Evolutionary conservation across 208 protist genomes (phyloP), one percentile per base, ranked within the genome.

Genomic region (Acanthamoeba triangularis): DNA sequence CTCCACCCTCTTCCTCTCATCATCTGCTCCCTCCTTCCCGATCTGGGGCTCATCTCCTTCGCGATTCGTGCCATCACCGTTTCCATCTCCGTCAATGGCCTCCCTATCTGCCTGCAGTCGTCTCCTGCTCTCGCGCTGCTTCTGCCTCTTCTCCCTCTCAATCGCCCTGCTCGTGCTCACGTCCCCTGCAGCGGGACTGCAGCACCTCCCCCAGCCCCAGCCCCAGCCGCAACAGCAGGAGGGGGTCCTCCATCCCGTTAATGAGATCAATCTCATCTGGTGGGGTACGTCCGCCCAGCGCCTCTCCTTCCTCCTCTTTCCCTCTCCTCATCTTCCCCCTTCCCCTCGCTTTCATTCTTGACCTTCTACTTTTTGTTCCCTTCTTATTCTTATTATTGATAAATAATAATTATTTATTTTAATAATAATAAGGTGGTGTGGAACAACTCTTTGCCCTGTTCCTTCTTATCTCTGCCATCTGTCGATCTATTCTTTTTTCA

Each of bases 251-350:
- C 18, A 93, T 2, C 59, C 65, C 18, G 23, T 74, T 8, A 93
- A 93, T 80, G 61, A 93, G 37, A 47, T 93, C 61, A 93, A 93
- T 25, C 88, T 93, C 35, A 30, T 93, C 11, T 93, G 88, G 88
- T 93, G 88, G 88, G 88, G 88, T 93, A 80, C 61, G 88, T 93
- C 7, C 52, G 11, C 25, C 0, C 41, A 25, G 10, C 20, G 37
- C 49, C 44, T 5, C 10, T 35, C 65, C 30, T 35, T 11, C 65
- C 10, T 28, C 63, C 30, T 35, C 63, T 35, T 18, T 69, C 2
- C 52, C 67, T 91, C 14, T 33, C 47, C 10, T 4, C 76, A 3
- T 85, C 2, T 85, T 35, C 10, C 23, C 10, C 28, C 54, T 6
- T 6, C 28, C 76, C 76, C 35, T 25, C 28, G 25, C 35, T 20